Base-by-base conservation (phyloP, 257 asterid species). In the Thymus quinquecostatus region DNA sequence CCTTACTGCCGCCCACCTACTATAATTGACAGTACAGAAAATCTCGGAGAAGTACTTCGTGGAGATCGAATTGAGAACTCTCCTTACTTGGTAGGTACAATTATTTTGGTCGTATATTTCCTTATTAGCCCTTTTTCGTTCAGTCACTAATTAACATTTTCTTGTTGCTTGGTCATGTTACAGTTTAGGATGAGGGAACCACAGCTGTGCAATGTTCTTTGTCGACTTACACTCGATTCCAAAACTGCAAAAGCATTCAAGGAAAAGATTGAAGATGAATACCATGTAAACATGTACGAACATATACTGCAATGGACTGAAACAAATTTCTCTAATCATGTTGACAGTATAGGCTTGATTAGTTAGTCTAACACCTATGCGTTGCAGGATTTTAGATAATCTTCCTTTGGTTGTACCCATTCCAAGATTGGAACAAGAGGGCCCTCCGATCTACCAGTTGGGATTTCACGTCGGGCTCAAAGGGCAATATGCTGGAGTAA, bases 181-280 rank as follows among this genome's bases (percentile, higher is more conserved):
- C 86, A 86, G 96, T 88, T 88, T 68, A 80, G 78, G 80, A 88
- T 88, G 96, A 83, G 92, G 84, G 89, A 88, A 60, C 92, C 96
- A 12, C 87, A 84, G 77, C 70, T 83, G 85, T 88, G 96, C 80
- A 86, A 74, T 75, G 74, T 86, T 59, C 82, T 80, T 55, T 88
- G 90, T 59, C 80, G 80, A 58, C 64, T 73, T 56, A 69, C 43
- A 21, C 89, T 86, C 60, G 89, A 86, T 75, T 74, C 83, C 61
- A 82, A 85, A 78, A 63, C 60, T 34, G 81, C 89, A 5, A 84
- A 86, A 72, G 84, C 82, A 43, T 88, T 88, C 76, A 80, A 83
- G 73, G 89, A 80, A 56, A 85, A 86, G 64, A 88, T 88, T 45
- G 86, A 85, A 65, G 92, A 86, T 45, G 92, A 86, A 82, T 88